phyloP scores from a whole-genome alignment of 2,329 filamentous ascomycete species.

The Didymella sp. region DNA sequence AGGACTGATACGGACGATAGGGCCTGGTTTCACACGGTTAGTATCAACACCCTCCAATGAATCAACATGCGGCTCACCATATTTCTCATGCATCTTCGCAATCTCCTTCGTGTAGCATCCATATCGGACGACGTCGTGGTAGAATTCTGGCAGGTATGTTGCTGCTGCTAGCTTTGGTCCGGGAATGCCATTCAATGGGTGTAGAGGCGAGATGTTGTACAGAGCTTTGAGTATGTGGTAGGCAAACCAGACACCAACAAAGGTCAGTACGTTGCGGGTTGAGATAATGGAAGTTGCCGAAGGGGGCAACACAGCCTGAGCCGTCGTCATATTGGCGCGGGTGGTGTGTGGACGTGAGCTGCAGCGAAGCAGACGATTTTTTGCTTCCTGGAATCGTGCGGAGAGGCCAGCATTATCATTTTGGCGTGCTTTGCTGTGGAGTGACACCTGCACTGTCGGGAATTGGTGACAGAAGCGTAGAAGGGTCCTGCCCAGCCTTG shows the following conservation, averaged over 20 bases:
- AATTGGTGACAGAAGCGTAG: constrained; percentile 20
- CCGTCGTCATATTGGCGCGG: constrained; percentile 13
- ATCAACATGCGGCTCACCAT: constrained; percentile 33
- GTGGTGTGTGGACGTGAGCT: neutral
- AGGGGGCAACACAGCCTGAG: constrained; percentile 8
- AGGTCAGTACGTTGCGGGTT: constrained; percentile 9
- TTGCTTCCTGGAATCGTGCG: constrained; percentile 7
- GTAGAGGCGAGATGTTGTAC: constrained; percentile 39
- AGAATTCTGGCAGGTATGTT: constrained; percentile 47
- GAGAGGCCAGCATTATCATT: constrained; percentile 11
- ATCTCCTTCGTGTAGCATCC: constrained; percentile 47
- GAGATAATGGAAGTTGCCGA: constrained; percentile 16
- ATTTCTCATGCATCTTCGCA: constrained; percentile 46
- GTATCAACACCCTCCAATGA: too few species aligned
- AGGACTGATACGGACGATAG: constrained; percentile 45
- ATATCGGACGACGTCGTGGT: constrained; percentile 44
- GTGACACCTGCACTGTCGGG: constrained; percentile 22
- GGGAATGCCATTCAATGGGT: constrained; percentile 41
- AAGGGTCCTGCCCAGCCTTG: constrained; percentile 5
- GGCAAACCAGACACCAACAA: constrained; percentile 23
- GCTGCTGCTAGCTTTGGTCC: constrained; percentile 47
- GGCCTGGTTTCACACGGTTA: constrained; percentile 25
- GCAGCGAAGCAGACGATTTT: constrained; percentile 5
- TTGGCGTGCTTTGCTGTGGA: constrained; percentile 15
- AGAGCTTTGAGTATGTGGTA: constrained; percentile 26